Base-by-base conservation (phyloP, 2,329 filamentous ascomycete genomes). In the Fragosphaeria purpurea region DNA sequence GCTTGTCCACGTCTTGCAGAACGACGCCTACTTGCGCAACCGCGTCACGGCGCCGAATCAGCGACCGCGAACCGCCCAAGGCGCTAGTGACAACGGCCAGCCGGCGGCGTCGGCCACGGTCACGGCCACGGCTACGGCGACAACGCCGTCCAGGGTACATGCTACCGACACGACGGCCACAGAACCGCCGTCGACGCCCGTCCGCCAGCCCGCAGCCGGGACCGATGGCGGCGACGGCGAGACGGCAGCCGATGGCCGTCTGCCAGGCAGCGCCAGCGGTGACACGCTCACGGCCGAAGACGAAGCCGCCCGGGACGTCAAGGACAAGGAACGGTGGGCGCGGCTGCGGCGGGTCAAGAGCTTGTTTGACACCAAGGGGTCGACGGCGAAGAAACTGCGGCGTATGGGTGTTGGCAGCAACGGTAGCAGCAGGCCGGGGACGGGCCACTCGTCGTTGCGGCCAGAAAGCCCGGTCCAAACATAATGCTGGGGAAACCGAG, bases 311-410 rank as follows among this genome's bases (percentile, higher is more conserved):
- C 68, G 73, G 32, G 71, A 74, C 44, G 73, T 68, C 43, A 84
- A 84, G 61, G 84, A 88, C 54, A 85, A 85, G 63, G 82, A 85
- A 65, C 74, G 84, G 56, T 87, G 83, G 83, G 77, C 82, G n/a
- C 75, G 82, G 57, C 66, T 88, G 55, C 76, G 82, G 59, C 76
- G 79, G 52, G 82, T 88, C 52, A 85, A 85, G 71, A 86, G 82
- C 60, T 66, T 86, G 44, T 81, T 88, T 59, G 81, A 85, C 55
- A 73, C 78, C 6, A 87, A 85, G 63, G 74, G 73, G 2, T 69
- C 47, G 7, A 46, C 51, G 35, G 46, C 72, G 7, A 80, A 72
- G 62, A 82, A 76, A 61, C 63, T 73, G 48, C 68, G 57, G 56
- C 55, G 56, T n/a, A 32, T 41, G 2, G 48, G 51, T 30, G 47